phyloP scores from a whole-genome alignment of 148 eudicot species.

The Chenopodium quinoa region DNA sequence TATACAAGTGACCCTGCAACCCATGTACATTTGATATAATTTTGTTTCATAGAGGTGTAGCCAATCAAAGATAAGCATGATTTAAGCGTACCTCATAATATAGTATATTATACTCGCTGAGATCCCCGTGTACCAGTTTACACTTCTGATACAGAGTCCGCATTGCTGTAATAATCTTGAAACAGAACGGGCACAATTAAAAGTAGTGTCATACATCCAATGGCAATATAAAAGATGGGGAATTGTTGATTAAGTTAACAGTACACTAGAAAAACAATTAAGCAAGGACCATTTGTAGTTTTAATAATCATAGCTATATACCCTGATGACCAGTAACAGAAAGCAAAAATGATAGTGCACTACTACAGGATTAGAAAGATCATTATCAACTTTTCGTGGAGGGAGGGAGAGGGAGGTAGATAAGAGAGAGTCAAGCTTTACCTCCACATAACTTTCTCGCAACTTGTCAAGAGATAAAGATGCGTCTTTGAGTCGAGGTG shows the following conservation, averaged over 20 bases:
- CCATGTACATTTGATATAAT: background rate
- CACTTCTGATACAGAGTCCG: slow-evolving; percentile 91
- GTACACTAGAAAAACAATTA: background rate
- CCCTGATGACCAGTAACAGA: background rate
- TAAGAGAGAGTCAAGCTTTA: slow-evolving; percentile 22
- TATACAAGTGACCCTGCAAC: slow-evolving; percentile 84
- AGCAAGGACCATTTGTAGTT: background rate
- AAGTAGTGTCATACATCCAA: background rate
- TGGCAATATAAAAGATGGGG: background rate
- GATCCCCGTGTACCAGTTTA: slow-evolving; percentile 97
- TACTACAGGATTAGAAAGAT: background rate
- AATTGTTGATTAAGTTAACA: background rate
- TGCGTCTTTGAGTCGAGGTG: slow-evolving; percentile 97
- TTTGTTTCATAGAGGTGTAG: background rate
- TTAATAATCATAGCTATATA: background rate
- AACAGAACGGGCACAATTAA: background rate
- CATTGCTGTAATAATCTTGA: slow-evolving; percentile 77
- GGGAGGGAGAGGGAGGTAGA: no score
- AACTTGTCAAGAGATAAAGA: slow-evolving; percentile 84
- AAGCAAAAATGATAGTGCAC: background rate
- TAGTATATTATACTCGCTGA: slow-evolving; percentile 91
- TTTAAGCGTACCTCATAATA: slow-evolving; percentile 62
- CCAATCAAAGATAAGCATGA: background rate
- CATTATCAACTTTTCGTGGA: background rate
- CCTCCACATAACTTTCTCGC: slow-evolving; percentile 92